Percentiles rank a stretch among this genome's conserved stretches.
Evolutionary conservation across 768 basidiomycete genomes (phyloP).

Genomic region (Pisolithus microcarpus): DNA sequence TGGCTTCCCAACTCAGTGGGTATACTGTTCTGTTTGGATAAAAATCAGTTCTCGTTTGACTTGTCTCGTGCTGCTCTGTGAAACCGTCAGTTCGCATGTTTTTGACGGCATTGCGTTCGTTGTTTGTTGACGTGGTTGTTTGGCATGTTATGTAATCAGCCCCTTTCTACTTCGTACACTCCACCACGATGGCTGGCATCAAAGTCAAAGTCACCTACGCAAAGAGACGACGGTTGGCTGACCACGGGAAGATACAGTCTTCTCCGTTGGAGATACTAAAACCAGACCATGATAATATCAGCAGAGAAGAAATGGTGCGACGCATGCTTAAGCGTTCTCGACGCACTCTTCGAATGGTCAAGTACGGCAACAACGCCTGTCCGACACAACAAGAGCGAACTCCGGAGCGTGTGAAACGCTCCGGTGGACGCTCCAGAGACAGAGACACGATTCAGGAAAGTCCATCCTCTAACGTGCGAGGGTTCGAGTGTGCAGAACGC

Average conservation of each 20-base stretch:
- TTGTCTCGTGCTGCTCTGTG: background rate
- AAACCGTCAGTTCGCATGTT: background rate
- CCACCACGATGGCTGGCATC: constrained; percentile 1
- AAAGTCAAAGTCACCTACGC: constrained; percentile 24
- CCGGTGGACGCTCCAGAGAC: constrained; percentile 12
- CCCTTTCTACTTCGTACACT: too few species aligned
- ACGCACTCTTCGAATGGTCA: constrained; percentile 22
- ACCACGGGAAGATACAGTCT: constrained; percentile 11
- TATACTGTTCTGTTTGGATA: too few species aligned
- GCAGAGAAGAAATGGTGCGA: constrained; percentile 34
- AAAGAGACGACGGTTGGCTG: constrained; percentile 22
- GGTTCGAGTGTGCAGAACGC: too few species aligned
- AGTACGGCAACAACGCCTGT: constrained; percentile 14
- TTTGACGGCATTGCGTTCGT: background rate
- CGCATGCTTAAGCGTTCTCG: constrained; percentile 45
- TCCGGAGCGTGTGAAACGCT: constrained; percentile 29
- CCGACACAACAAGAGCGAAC: constrained; percentile 14
- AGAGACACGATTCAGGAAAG: background rate
- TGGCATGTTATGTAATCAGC: constrained; percentile 9
- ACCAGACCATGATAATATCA: constrained; percentile 25
- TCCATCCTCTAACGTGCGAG: too few species aligned
- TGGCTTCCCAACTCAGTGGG: too few species aligned
- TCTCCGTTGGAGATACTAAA: constrained; percentile 25
- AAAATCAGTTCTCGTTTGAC: background rate
- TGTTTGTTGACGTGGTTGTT: constrained; percentile 12